Base-by-base conservation (phyloP, 768 basidiomycete species). In the Leccinellum luteum region DNA sequence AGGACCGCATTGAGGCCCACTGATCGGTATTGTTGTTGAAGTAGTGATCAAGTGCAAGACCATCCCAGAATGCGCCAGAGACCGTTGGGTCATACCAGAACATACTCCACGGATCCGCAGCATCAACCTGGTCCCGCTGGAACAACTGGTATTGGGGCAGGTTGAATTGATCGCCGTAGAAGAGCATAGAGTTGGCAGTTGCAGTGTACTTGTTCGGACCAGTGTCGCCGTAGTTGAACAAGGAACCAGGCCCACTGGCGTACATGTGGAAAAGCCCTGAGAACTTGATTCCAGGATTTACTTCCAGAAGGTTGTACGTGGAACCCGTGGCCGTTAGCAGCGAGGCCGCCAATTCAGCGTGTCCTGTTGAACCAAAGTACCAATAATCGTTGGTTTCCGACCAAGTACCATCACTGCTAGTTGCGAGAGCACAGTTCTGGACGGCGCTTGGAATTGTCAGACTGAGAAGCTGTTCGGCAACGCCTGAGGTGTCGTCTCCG, bases 251-350 rank as follows among this genome's bases (percentile, higher is more conserved):
- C 27, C 95, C 96, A 44, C 77, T 80, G 30, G 82, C 84, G 69
- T 89, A 88, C 86, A 98, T 96, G 77, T 98, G 97, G 84, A 81
- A 99, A 44, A 84, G 69, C 10, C 90, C 90, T 1, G 94, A 94
- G 49, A 81, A 73, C 61, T 77, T 77, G 71, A 85, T 87, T 68
- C 84, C 83, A n/a, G 85, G 68, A 74, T 98, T 96, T 60, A 74
- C 71, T 51, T 76, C 73, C 55, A 93, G 78, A 44, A 99, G 78
- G 38, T 85, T 85, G 65, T 85, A 89, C 68, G 89, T 78, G 43
- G 86, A 88, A 45, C 97, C 97, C 19, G 93, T 92, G 3, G 97
- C 94, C 9, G 90, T 84, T 13, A 86, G 69, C 54, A 99, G 83
- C 6, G 92, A 81, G 2, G 92, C 84, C 2, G 86, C 67, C 88